phyloP scores from a whole-genome alignment of 495 filamentous ascomycete genomes.

The Hyaloscypha finlandica region DNA sequence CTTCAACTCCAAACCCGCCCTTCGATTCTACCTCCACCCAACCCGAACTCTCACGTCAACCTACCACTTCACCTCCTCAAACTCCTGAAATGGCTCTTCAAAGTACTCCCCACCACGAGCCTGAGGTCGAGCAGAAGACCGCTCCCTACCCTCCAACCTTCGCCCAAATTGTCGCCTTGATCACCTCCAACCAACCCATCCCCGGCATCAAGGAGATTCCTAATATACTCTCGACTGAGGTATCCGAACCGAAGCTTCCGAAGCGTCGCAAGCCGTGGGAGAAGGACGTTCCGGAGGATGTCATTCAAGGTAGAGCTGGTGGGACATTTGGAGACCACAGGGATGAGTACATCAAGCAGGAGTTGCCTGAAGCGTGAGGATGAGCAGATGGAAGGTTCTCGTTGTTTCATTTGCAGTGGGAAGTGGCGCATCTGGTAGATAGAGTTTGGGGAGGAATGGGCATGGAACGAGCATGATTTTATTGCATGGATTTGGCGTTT shows the following conservation, averaged over 20 bases:
- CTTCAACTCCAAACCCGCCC: neutral
- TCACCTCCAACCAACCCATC: slow-evolving; percentile 80
- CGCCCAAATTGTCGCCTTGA: slow-evolving; percentile 84
- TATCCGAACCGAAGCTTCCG: slow-evolving; percentile 48
- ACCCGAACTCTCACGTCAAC: neutral
- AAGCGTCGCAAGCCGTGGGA: slow-evolving; percentile 84
- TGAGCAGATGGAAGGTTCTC: neutral
- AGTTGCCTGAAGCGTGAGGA: slow-evolving; percentile 21
- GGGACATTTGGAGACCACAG: slow-evolving; percentile 32
- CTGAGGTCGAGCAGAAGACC: neutral
- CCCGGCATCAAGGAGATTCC: slow-evolving; percentile 91
- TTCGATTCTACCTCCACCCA: neutral
- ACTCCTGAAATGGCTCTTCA: neutral
- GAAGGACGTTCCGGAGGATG: slow-evolving; percentile 40
- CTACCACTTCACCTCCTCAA: slow-evolving; percentile 2
- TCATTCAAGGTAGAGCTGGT: slow-evolving; percentile 20
- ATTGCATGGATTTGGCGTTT: slow-evolving; percentile 1
- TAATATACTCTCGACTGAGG: slow-evolving; percentile 69
- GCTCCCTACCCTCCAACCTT: slow-evolving; percentile 81
- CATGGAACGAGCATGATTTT: neutral
- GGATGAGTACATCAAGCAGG: slow-evolving; percentile 29
- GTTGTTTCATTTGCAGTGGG: neutral
- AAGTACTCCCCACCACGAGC: slow-evolving; percentile 4
- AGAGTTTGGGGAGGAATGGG: neutral
- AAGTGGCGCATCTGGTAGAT: neutral